Percentiles rank a stretch among this genome's conserved stretches.
Evolutionary conservation across 305 asterid genomes (phyloP).

Genomic region (Rubia peregrina): DNA sequence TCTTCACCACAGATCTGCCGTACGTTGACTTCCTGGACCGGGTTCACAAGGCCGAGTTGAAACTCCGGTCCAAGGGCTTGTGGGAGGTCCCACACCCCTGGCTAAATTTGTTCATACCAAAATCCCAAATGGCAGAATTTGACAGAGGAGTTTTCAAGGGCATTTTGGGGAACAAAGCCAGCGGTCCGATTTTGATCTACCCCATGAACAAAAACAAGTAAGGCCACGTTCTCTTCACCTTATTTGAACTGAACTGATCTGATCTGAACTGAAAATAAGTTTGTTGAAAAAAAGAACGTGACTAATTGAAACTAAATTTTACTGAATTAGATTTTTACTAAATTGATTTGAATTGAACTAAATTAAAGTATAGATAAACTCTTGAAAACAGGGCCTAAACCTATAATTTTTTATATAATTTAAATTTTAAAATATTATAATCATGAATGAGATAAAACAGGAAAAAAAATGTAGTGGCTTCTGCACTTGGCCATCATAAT

Average conservation of each 20-base stretch:
- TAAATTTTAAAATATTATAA: too few relatives aligned
- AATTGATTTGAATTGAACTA: too few relatives aligned
- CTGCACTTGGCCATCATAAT: neutral
- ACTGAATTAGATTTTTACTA: too few relatives aligned
- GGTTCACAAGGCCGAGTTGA: slow-evolving; percentile 79
- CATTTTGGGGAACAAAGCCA: slow-evolving; percentile 55
- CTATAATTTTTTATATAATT: too few relatives aligned
- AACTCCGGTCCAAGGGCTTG: slow-evolving; percentile 58
- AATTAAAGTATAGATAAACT: too few relatives aligned
- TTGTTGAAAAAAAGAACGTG: too few relatives aligned
- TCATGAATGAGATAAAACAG: too few relatives aligned
- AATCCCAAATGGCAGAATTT: slow-evolving; percentile 63
- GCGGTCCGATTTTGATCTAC: slow-evolving; percentile 79
- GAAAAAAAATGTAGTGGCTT: neutral
- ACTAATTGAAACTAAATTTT: too few relatives aligned
- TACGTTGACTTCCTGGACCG: slow-evolving; percentile 72
- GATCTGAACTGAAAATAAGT: too few relatives aligned
- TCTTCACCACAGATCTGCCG: slow-evolving; percentile 58
- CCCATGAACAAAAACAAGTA: slow-evolving; percentile 80
- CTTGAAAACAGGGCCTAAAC: too few relatives aligned
- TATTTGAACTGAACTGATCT: too few relatives aligned
- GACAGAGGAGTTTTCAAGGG: slow-evolving; percentile 73
- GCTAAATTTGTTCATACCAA: slow-evolving; percentile 72
- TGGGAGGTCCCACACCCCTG: slow-evolving; percentile 97
- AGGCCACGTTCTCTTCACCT: neutral